Conservation (phyloP, 208 protist genomes). For the Tetramitus jugosus region DNA sequence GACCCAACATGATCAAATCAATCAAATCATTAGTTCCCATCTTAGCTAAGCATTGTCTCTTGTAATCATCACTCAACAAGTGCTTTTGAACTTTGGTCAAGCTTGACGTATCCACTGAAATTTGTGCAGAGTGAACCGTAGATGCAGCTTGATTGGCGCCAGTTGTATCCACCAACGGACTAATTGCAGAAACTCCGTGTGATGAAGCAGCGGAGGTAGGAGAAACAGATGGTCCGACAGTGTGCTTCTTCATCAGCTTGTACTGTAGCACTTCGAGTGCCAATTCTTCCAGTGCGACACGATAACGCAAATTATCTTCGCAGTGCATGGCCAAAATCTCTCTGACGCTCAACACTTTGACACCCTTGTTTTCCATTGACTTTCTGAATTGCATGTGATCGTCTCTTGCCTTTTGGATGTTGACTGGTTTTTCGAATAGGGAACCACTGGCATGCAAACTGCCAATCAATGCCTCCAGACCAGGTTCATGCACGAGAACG, state of each 20-base stretch:
- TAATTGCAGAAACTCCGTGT: too few species aligned
- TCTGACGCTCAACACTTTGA: constrained; percentile 7
- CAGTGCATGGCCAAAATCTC: constrained; percentile 2
- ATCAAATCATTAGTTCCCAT: constrained; percentile 14
- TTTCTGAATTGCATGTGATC: constrained; percentile 7
- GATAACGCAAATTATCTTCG: background rate
- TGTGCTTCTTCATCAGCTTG: too few species aligned
- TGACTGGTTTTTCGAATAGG: constrained; percentile 20
- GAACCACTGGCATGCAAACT: background rate
- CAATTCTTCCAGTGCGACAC: constrained; percentile 14
- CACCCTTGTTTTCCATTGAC: background rate
- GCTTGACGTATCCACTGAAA: too few species aligned
- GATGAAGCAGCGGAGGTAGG: too few species aligned
- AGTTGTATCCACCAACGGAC: too few species aligned
- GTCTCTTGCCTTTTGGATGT: background rate
- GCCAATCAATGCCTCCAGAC: constrained; percentile 10
- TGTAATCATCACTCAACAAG: constrained; percentile 2
- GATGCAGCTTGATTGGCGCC: too few species aligned
- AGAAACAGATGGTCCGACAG: too few species aligned
- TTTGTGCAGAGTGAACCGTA: too few species aligned
- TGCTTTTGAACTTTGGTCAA: constrained; percentile 4
- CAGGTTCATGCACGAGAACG: constrained; percentile 16
- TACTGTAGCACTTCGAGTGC: too few species aligned
- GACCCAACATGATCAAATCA: constrained; percentile 11
- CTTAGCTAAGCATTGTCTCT: constrained; percentile 2